Conservation (phyloP, 2,329 filamentous ascomycete genomes). For the Pseudohalonectria lignicola region DNA sequence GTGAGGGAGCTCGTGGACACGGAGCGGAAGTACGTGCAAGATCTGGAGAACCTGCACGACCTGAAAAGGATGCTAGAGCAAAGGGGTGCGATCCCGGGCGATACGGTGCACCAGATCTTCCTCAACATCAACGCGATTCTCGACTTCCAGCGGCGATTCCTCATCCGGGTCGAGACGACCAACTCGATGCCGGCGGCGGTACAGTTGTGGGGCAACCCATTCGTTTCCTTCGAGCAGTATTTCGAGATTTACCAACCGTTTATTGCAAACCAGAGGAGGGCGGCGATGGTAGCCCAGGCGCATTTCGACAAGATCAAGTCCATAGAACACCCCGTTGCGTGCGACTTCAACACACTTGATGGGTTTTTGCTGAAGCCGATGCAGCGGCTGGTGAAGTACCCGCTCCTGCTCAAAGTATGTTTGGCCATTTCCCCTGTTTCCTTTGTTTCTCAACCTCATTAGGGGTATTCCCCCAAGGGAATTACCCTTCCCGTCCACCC, state of each 20-base stretch:
- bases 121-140: conserved; percentile 90
- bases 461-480: neutral
- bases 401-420: conserved; percentile 70
- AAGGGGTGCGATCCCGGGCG: conserved; percentile 76
- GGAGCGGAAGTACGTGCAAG: conserved; percentile 95
- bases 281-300: conserved; percentile 70
- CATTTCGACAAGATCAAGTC: conserved; percentile 79
- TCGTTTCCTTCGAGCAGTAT: conserved; percentile 71
- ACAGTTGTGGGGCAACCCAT: conserved; percentile 94
- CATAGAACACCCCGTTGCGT: conserved; percentile 69
- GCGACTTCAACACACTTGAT: conserved; percentile 77
- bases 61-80: conserved; percentile 86
- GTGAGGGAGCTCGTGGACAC: conserved; percentile 87
- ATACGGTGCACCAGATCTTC: conserved; percentile 89
- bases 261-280: conserved; percentile 91
- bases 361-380: conserved; percentile 95
- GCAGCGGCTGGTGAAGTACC: conserved; percentile 91
- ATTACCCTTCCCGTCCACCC: neutral
- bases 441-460: neutral
- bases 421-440: neutral
- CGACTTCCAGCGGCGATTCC: conserved; percentile 88
- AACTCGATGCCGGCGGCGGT: conserved; percentile 66
- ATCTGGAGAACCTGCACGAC: conserved; percentile 86
- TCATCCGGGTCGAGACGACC: conserved; percentile 92
- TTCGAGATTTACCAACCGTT: conserved; percentile 95